Evolutionary conservation across 2,329 filamentous ascomycete genomes (phyloP).

Genomic region (Thermomyces lanuginosus): DNA sequence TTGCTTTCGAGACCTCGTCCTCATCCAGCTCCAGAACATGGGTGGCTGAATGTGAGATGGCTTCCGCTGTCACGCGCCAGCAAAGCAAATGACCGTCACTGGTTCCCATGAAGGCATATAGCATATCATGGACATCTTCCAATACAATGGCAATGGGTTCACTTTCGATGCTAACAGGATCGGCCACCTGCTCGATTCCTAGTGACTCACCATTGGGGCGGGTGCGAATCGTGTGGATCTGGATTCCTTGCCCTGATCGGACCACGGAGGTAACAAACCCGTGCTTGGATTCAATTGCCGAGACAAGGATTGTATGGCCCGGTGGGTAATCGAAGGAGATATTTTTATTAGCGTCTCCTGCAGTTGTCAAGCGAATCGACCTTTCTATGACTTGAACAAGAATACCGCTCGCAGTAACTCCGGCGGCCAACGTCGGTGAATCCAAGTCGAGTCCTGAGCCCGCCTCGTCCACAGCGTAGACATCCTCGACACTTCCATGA

Average conservation of each 20-base stretch:
- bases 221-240: constrained; percentile 15
- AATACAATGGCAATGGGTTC: constrained; percentile 23
- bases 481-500: constrained; percentile 21
- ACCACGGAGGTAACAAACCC: constrained; percentile 16
- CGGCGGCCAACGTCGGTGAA: constrained; percentile 29
- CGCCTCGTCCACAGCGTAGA: constrained; percentile 23
- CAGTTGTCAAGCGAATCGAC: constrained; percentile 18
- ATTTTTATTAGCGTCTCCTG: constrained; percentile 10
- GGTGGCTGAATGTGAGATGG: constrained; percentile 11
- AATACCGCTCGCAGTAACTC: constrained; percentile 17
- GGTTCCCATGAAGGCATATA: constrained; percentile 26
- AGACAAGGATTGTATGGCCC: constrained; percentile 13
- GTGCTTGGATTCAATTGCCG: constrained; percentile 15
- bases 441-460: constrained; percentile 26
- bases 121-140: constrained; percentile 12
- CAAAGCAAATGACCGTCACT: constrained; percentile 20
- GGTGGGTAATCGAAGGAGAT: constrained; percentile 11
- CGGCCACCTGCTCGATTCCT: constrained; percentile 11
- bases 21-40: constrained; percentile 11
- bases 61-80: constrained; percentile 13
- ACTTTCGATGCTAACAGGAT: constrained; percentile 12
- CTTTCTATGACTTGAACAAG: constrained; percentile 29
- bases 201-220: constrained; percentile 7
- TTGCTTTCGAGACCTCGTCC: constrained; percentile 18
- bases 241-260: constrained; percentile 12